Conservation (phyloP, 176 grass and related monocot genomes). For the Carex scoparia region DNA sequence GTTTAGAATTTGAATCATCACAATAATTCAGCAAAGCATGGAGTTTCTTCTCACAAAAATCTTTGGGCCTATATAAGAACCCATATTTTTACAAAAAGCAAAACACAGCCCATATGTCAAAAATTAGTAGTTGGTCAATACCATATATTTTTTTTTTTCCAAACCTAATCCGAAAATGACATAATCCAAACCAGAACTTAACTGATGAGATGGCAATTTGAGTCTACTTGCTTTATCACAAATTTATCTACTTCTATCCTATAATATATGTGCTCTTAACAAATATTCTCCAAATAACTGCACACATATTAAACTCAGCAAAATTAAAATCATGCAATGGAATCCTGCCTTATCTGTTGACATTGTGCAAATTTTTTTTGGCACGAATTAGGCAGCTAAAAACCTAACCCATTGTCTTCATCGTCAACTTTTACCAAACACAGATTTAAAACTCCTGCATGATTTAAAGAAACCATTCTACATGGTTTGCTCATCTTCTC, state of each 20-base stretch:
- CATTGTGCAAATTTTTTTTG: slow-evolving; percentile 9
- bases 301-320: neutral
- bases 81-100: neutral
- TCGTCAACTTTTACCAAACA: slow-evolving; percentile 17
- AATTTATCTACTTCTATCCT: slow-evolving; percentile 11
- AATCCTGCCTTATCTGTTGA: slow-evolving; percentile 29
- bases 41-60: neutral
- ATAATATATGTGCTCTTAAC: slow-evolving; percentile 1
- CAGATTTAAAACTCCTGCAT: neutral
- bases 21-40: neutral
- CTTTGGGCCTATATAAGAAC: neutral
- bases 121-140: neutral
- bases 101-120: neutral
- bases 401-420: slow-evolving; percentile 26
- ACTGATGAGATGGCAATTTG: neutral
- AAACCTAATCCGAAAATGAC: slow-evolving; percentile 15
- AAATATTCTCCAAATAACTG: slow-evolving; percentile 15
- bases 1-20: neutral
- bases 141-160: neutral
- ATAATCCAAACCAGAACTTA: neutral
- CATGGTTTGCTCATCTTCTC: neutral
- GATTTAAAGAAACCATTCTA: neutral
- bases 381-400: slow-evolving; percentile 18
- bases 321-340: slow-evolving; percentile 7
- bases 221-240: neutral